Conservation (phyloP, 371 early-diverging fungal species). For the Actinomortierella wolfii region DNA sequence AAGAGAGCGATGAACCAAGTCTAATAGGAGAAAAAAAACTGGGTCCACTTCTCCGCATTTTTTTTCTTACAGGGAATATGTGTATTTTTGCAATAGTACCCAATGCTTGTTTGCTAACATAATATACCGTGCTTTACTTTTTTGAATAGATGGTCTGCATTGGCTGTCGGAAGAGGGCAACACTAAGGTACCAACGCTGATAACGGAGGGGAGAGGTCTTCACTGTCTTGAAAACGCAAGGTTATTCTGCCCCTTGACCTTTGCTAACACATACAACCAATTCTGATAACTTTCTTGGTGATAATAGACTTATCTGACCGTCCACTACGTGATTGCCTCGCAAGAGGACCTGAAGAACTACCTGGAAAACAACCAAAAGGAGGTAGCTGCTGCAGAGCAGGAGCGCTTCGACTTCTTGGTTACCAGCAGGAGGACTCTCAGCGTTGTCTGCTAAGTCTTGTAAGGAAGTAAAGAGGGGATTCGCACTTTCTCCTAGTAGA, state of each 20-base stretch:
- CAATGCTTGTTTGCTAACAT: background rate
- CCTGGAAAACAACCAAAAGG: slow-evolving; percentile 44
- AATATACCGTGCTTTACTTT: background rate
- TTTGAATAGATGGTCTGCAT: slow-evolving; percentile 48
- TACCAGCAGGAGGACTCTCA: slow-evolving; percentile 42
- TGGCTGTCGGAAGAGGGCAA: slow-evolving; percentile 59
- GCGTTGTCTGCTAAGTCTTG: slow-evolving; percentile 24
- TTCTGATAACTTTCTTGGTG: background rate
- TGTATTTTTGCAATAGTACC: no score
- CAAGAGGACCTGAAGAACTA: slow-evolving; percentile 50
- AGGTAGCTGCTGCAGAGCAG: slow-evolving; percentile 37
- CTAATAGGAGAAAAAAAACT: no score
- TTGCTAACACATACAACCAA: background rate
- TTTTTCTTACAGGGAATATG: background rate
- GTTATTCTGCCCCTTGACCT: background rate
- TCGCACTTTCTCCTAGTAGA: no score
- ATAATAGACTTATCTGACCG: slow-evolving; percentile 47
- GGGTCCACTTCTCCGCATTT: background rate
- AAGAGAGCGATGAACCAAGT: no score
- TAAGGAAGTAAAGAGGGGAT: no score
- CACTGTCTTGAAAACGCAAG: no score
- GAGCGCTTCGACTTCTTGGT: slow-evolving; percentile 44
- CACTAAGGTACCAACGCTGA: no score
- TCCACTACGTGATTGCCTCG: slow-evolving; percentile 55
- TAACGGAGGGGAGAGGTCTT: no score